phyloP scores from a whole-genome alignment of 768 basidiomycete genomes.

The Tricholoma saponaceum region DNA sequence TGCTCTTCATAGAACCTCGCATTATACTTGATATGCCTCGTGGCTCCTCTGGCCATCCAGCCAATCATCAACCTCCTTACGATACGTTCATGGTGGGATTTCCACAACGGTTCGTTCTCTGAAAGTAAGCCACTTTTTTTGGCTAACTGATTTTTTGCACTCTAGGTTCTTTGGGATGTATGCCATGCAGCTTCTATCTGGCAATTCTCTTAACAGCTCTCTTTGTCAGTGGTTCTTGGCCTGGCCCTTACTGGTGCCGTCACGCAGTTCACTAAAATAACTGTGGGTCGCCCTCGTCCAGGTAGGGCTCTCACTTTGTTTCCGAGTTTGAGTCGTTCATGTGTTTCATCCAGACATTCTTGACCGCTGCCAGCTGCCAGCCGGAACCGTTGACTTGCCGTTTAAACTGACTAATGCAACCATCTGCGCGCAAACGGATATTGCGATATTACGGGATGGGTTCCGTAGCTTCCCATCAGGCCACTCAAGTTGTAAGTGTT shows the following conservation, averaged over 20 bases:
- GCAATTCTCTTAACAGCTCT: background rate
- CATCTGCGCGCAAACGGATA: conserved; percentile 75
- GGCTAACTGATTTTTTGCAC: conserved; percentile 2
- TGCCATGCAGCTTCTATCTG: conserved; percentile 8
- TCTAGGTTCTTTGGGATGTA: conserved; percentile 41
- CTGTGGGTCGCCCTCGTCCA: conserved; percentile 87
- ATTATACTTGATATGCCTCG: conserved; percentile 48
- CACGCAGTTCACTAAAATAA: conserved; percentile 83
- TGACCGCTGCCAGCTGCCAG: conserved; percentile 64
- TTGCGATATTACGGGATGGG: conserved; percentile 64
- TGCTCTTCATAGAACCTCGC: conserved; percentile 34
- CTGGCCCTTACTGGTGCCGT: conserved; percentile 73
- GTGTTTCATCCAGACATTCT: conserved; percentile 45
- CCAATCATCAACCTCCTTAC: conserved; percentile 67
- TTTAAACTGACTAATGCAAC: conserved; percentile 72
- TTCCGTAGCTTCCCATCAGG: conserved; percentile 93
- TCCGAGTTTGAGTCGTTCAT: background rate
- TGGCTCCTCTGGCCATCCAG: conserved; percentile 69
- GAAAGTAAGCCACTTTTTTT: background rate
- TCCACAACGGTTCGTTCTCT: conserved; percentile 57
- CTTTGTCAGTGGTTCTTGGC: conserved; percentile 58
- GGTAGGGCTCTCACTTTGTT: conserved; percentile 36
- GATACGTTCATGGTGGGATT: conserved; percentile 85
- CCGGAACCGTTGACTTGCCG: conserved; percentile 59
- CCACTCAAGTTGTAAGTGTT: conserved; percentile 73